Percentiles rank a stretch among this genome's conserved stretches.
Conservation (phyloP, 768 basidiomycete species). For the Suillus spraguei region DNA sequence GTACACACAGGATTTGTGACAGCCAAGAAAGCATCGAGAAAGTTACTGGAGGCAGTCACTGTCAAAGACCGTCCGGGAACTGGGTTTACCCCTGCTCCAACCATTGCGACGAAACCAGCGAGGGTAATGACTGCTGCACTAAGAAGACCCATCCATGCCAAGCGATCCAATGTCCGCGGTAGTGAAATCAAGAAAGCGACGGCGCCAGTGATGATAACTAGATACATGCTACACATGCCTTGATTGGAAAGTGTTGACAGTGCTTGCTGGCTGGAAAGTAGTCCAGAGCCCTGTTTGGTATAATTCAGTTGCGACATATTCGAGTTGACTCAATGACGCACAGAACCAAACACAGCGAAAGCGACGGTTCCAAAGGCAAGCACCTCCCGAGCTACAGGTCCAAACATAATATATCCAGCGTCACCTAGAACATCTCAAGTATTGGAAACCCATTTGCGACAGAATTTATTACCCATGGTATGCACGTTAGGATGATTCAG, state of each 20-base stretch:
- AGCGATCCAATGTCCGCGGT: slow-evolving; percentile 48
- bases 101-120: slow-evolving; percentile 51
- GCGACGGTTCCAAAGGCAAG: slow-evolving; percentile 48
- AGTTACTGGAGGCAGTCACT: slow-evolving; percentile 41
- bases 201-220: slow-evolving; percentile 48
- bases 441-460: background rate
- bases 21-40: slow-evolving; percentile 54
- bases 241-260: slow-evolving; percentile 49
- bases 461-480: slow-evolving; percentile 44
- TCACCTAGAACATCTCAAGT: slow-evolving; percentile 39
- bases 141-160: slow-evolving; percentile 49
- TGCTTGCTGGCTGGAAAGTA: slow-evolving; percentile 56
- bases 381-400: slow-evolving; percentile 48
- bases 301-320: slow-evolving; percentile 1
- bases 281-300: slow-evolving; percentile 42
- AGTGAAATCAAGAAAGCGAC: slow-evolving; percentile 45
- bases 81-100: slow-evolving; percentile 50
- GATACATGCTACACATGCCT: slow-evolving; percentile 47
- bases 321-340: slow-evolving; percentile 18
- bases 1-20: slow-evolving; percentile 53
- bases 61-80: slow-evolving; percentile 41
- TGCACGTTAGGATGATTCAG: slow-evolving; percentile 56
- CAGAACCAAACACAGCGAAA: slow-evolving; percentile 49
- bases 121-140: slow-evolving; percentile 45
- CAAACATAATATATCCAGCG: slow-evolving; percentile 51